Base-by-base conservation (phyloP, 2,329 filamentous ascomycete species). In the Colletotrichum camelliae region DNA sequence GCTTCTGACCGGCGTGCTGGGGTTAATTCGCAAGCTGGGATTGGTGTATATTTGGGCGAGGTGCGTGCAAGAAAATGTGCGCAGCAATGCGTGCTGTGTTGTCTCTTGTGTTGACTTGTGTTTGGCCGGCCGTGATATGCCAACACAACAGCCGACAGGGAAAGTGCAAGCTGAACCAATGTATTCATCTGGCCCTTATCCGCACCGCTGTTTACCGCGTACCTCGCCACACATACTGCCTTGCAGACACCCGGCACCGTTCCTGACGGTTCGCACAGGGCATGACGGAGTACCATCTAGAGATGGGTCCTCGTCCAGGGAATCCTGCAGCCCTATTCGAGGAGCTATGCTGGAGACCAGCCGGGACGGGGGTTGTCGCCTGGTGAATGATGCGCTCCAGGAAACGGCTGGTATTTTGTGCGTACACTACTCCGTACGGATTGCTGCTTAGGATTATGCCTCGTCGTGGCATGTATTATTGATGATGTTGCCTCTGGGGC, bases 301-400 rank as follows among this genome's bases (percentile, higher is more conserved):
- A 67, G 21, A 72, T 72, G 73, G 73, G 43, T 31, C 33, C 61
- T 67, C 29, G 62, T 60, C 35, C 21, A 27, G 55, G 57, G 35
- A 67, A 71, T 75, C 27, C 72, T 75, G 72, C 57, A 75, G 67
- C 72, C 75, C 75, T 75, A 77, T 77, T 77, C 75, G 75, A 75
- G 57, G 67, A 75, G 29, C 33, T n/a, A 39, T 55, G 31, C 57
- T 57, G 43, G 57, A 61, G 43, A 21, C 39, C 62, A 31, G 48
- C 35, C n/a, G 27, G 66, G 66, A 62, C 57, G 62, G 62, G 74
- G 67, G 21, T 70, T 21, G 67, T 75, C 72, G 72, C 68, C 67
- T 61, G 67, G 72, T 77, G 75, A 29, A 75, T 75, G 67, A 75
- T 71, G 72, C 61, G 58, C 71, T 62, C 67, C n/a, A 71, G 61